Conservation (phyloP, 164 flowering plant species). For the Cinnamomum micranthum region DNA sequence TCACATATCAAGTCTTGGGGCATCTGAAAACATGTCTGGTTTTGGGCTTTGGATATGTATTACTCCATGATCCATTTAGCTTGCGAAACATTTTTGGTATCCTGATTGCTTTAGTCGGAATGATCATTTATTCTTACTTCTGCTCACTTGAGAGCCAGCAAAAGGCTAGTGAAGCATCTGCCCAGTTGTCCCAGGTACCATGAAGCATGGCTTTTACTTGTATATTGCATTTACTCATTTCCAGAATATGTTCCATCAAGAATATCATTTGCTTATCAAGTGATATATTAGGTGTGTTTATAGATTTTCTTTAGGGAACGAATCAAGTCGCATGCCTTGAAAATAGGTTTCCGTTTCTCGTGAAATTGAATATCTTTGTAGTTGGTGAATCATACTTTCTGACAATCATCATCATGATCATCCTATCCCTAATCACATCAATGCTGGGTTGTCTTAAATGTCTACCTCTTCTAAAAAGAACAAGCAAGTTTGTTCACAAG, state of each 20-base stretch:
- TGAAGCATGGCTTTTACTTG: neutral
- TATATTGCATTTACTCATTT: constrained; percentile 2
- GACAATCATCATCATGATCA: neutral
- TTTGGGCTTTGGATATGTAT: constrained; percentile 81
- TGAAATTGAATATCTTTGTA: neutral
- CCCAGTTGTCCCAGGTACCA: constrained; percentile 65
- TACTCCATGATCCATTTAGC: constrained; percentile 85
- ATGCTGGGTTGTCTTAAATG: no score
- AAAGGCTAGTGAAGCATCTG: constrained; percentile 56
- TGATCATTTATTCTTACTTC: constrained; percentile 80
- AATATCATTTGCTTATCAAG: neutral
- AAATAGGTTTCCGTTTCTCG: neutral
- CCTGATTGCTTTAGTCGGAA: constrained; percentile 77
- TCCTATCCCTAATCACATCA: no score
- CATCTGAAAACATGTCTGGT: constrained; percentile 94
- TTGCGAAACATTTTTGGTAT: constrained; percentile 92
- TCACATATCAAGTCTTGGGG: constrained; percentile 96
- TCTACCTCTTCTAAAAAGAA: no score
- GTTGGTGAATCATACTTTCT: neutral
- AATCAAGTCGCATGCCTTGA: neutral
- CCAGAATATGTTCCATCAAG: neutral
- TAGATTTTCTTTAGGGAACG: neutral
- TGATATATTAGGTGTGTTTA: neutral
- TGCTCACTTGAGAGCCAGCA: constrained; percentile 72
- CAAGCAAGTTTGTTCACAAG: no score